Evolutionary conservation across 495 filamentous ascomycete genomes (phyloP).

Genomic region (Annulohypoxylon bovei): DNA sequence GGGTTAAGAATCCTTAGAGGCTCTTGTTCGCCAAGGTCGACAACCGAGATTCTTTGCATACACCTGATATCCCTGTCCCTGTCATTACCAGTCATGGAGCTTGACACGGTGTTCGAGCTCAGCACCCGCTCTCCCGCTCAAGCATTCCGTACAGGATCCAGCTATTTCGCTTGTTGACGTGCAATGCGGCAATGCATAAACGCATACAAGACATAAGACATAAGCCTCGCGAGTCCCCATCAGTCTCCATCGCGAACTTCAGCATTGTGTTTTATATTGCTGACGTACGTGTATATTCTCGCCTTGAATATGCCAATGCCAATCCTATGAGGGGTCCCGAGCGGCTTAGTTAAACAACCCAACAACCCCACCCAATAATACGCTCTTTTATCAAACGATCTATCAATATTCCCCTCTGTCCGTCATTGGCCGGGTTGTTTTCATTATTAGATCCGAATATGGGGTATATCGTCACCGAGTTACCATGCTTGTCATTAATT

Average conservation of each 20-base stretch:
- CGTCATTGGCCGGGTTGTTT: slow-evolving; percentile 8
- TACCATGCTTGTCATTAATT: slow-evolving; percentile 16
- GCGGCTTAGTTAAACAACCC: not conserved
- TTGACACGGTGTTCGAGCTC: slow-evolving; percentile 7
- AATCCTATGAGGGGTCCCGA: not conserved
- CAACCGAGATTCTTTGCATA: slow-evolving; percentile 45
- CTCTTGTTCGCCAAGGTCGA: slow-evolving; percentile 43
- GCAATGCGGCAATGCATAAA: slow-evolving; percentile 6
- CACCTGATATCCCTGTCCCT: slow-evolving; percentile 35
- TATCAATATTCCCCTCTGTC: not conserved
- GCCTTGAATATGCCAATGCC: slow-evolving; percentile 5
- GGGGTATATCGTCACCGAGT: slow-evolving; percentile 16
- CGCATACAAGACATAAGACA: not conserved
- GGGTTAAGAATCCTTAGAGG: slow-evolving; percentile 34
- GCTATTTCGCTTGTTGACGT: slow-evolving; percentile 13
- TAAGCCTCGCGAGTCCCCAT: slow-evolving; percentile 7
- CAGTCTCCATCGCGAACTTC: not conserved
- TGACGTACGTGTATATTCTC: slow-evolving; percentile 22
- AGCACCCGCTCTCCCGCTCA: not conserved
- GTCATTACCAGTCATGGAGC: slow-evolving; percentile 16
- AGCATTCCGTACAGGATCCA: slow-evolving; percentile 12
- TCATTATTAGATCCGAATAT: slow-evolving; percentile 27
- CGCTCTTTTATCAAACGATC: slow-evolving; percentile 1
- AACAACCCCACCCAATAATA: not conserved
- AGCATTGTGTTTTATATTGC: slow-evolving; percentile 18